phyloP scores from a whole-genome alignment of 2,329 filamentous ascomycete species.

The Ascochyta rabiei region DNA sequence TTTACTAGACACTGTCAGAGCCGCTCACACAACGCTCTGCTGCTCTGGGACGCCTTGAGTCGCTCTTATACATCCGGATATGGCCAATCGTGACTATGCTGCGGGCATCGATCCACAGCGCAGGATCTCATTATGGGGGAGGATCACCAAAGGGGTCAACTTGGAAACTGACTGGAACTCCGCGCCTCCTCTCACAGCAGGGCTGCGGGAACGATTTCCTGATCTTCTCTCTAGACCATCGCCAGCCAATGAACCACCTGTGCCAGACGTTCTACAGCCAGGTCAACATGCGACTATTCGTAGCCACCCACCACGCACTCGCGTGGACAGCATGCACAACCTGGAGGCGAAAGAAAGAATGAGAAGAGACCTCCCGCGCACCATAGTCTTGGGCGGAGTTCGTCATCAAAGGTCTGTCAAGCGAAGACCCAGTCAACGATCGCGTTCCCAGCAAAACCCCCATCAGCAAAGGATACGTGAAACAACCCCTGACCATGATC shows the following conservation, averaged over 20 bases:
- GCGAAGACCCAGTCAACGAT: neutral
- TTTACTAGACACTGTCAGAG: neutral
- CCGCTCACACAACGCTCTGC: neutral
- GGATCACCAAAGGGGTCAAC: neutral
- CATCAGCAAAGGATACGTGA: neutral
- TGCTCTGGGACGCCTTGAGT: too few species aligned
- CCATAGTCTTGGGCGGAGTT: neutral
- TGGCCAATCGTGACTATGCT: constrained; percentile 7
- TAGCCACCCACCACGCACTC: neutral
- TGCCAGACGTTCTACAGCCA: neutral
- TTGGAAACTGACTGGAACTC: neutral
- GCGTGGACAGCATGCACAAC: neutral
- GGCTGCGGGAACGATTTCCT: neutral
- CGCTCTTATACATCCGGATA: neutral
- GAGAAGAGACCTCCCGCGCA: neutral
- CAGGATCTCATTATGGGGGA: neutral
- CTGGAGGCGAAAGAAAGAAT: neutral
- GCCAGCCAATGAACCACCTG: neutral
- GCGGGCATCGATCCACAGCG: neutral
- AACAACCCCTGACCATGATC: neutral
- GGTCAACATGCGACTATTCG: neutral
- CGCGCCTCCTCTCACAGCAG: neutral
- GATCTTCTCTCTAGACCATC: neutral
- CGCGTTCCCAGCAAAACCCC: neutral
- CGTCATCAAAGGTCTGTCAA: neutral